Percentiles rank a stretch among this genome's conserved stretches.
These are phyloP conservation scores for Blastomyces silverae DNA, from an alignment of 2,329 filamentous ascomycete genomes.

Conservation along the genomic window DNA sequence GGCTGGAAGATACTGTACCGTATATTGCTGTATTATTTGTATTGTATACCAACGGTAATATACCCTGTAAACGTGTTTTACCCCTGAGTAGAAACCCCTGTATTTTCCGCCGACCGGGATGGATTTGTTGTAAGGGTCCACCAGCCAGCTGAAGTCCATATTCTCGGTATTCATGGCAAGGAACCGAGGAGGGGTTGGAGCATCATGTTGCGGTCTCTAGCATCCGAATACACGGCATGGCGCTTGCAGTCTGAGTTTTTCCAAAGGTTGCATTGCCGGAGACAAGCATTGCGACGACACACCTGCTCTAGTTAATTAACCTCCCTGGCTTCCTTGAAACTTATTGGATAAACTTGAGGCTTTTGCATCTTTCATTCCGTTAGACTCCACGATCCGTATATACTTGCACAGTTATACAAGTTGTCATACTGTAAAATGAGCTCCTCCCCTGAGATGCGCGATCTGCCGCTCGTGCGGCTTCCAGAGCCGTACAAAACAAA, in stretches of 20 bases:
- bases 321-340: not conserved
- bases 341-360: not conserved
- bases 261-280: not conserved
- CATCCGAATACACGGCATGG: not conserved
- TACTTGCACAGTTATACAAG: not conserved
- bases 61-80: not conserved
- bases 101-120: not conserved
- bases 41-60: not conserved
- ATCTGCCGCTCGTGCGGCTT: conserved; percentile 22
- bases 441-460: conserved; percentile 12
- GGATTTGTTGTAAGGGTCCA: not conserved
- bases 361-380: not conserved
- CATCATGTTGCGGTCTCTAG: not conserved
- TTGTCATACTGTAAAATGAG: conserved; percentile 13
- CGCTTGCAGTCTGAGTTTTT: not conserved
- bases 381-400: not conserved
- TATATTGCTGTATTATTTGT: not conserved
- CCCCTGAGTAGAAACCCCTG: not conserved
- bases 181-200: not conserved
- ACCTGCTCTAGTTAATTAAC: not conserved
- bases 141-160: not conserved
- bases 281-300: not conserved
- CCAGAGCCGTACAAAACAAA: conserved; percentile 23
- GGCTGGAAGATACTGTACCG: not conserved
- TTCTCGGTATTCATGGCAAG: not conserved